Conservation (phyloP, 2,329 filamentous ascomycete genomes). For the Aureobasidium pullulans region DNA sequence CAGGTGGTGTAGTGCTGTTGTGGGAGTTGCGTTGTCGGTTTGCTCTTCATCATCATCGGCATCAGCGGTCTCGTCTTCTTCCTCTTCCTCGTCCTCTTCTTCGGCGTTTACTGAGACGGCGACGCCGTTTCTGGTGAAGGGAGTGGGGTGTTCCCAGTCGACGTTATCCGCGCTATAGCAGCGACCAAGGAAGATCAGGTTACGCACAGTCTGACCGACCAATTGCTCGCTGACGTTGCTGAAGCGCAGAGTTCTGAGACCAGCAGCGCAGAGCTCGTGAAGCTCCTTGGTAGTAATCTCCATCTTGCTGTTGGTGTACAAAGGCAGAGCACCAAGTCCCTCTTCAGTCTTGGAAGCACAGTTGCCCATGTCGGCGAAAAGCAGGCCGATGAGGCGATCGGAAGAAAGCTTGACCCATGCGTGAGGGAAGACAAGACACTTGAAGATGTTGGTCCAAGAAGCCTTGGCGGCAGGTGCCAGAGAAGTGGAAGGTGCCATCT, state of each 20-base stretch:
- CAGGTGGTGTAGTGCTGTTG: slow-evolving; percentile 61
- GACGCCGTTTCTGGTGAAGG: slow-evolving; percentile 36
- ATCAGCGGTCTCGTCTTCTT: slow-evolving; percentile 40
- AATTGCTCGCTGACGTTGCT: slow-evolving; percentile 57
- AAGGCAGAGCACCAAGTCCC: slow-evolving; percentile 49
- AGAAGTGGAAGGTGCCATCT: slow-evolving; percentile 56
- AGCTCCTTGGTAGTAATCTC: slow-evolving; percentile 59
- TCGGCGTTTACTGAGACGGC: slow-evolving; percentile 38
- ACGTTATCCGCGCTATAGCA: slow-evolving; percentile 53
- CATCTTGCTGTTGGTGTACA: slow-evolving; percentile 65
- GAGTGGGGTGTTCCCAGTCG: slow-evolving; percentile 34
- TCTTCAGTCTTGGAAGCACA: slow-evolving; percentile 44
- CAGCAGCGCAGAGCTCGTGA: slow-evolving; percentile 48
- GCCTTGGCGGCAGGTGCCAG: slow-evolving; percentile 52
- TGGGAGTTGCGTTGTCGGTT: slow-evolving; percentile 21
- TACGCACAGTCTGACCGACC: slow-evolving; percentile 70
- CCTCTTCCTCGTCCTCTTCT: slow-evolving; percentile 35
- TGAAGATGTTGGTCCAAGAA: slow-evolving; percentile 65
- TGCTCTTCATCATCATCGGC: slow-evolving; percentile 33
- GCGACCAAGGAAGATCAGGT: slow-evolving; percentile 73
- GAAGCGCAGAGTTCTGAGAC: slow-evolving; percentile 51
- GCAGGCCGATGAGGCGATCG: slow-evolving; percentile 65
- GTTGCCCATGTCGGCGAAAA: slow-evolving; percentile 70
- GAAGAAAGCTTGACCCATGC: slow-evolving; percentile 69
- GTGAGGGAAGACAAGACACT: slow-evolving; percentile 59